A percentile compares a stretch with the other conserved stretches of the same genome.
phyloP scores from a whole-genome alignment of 345 rosid species.

The Rhodamnia rubescens region DNA sequence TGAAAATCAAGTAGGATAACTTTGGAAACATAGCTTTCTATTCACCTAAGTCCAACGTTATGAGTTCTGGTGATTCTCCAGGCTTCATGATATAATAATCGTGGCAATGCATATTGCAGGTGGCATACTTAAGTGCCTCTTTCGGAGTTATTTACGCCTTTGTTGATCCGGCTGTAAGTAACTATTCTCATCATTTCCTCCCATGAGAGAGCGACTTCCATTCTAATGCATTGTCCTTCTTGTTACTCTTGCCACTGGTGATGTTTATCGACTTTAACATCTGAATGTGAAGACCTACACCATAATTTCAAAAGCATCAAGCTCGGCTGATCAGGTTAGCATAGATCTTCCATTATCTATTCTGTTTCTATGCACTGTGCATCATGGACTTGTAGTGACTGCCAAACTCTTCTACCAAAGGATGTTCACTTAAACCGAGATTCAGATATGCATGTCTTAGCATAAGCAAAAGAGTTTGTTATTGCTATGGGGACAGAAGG shows the following conservation, averaged over 20 bases:
- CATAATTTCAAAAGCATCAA: slow-evolving; percentile 42
- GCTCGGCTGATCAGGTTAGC: slow-evolving; percentile 33
- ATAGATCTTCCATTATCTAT: neutral
- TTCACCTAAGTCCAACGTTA: neutral
- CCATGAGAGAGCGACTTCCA: neutral
- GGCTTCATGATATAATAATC: neutral
- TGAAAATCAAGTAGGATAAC: neutral
- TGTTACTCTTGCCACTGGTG: neutral
- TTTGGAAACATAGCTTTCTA: neutral
- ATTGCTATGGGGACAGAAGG: neutral
- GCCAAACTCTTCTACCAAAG: neutral
- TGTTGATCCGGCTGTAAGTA: slow-evolving; percentile 35
- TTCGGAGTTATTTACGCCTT: slow-evolving; percentile 40
- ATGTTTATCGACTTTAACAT: neutral
- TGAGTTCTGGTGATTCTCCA: neutral
- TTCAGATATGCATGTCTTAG: neutral
- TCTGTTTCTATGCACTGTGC: neutral
- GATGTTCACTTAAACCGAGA: neutral
- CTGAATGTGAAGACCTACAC: slow-evolving; percentile 29
- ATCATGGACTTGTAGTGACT: neutral
- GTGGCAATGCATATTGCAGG: slow-evolving; percentile 15
- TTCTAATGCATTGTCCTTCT: neutral
- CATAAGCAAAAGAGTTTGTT: neutral
- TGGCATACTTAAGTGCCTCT: slow-evolving; percentile 39
- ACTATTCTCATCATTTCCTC: neutral